Conservation (phyloP, 2,329 filamentous ascomycete genomes). For the Zalaria sp. region DNA sequence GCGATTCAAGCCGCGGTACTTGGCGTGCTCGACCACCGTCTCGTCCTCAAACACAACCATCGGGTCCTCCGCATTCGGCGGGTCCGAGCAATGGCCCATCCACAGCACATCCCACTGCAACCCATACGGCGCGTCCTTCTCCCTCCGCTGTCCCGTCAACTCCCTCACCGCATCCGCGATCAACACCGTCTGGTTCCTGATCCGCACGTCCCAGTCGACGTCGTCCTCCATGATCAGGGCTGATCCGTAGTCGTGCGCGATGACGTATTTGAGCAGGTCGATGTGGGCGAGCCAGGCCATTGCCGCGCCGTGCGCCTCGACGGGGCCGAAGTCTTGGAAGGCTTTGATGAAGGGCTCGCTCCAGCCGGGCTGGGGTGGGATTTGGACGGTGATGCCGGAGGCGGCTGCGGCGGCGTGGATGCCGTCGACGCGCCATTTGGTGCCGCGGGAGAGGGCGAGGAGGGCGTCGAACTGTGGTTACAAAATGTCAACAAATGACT, state of each 20-base stretch:
- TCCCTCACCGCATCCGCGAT: conserved; percentile 19
- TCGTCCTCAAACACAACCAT: conserved; percentile 8
- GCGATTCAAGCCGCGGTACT: conserved; percentile 13
- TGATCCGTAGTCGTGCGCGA: conserved; percentile 11
- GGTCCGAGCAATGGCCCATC: conserved; percentile 23
- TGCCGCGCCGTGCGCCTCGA: conserved; percentile 7
- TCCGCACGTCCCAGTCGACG: conserved; percentile 22
- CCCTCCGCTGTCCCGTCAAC: conserved; percentile 11
- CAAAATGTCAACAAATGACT: background rate
- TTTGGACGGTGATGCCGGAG: conserved; percentile 18
- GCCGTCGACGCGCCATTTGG: conserved; percentile 23
- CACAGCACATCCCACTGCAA: conserved; percentile 23
- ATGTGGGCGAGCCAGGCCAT: conserved; percentile 19
- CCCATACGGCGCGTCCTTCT: conserved; percentile 14
- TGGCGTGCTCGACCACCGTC: conserved; percentile 8
- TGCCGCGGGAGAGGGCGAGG: conserved; percentile 17
- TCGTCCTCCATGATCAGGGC: conserved; percentile 23
- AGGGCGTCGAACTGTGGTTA: conserved; percentile 9
- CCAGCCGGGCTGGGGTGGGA: conserved; percentile 19
- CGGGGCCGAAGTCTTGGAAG: conserved; percentile 12
- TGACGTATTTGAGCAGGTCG: conserved; percentile 16
- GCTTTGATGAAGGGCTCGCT: conserved; percentile 14
- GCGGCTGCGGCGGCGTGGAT: conserved; percentile 20
- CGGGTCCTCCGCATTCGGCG: conserved; percentile 6
- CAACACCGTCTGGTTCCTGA: conserved; percentile 17